Evolutionary conservation across 139 green algal species (phyloP), one percentile per base, ranked within the genome.

Genomic region (Zygnema circumcarinatum): DNA sequence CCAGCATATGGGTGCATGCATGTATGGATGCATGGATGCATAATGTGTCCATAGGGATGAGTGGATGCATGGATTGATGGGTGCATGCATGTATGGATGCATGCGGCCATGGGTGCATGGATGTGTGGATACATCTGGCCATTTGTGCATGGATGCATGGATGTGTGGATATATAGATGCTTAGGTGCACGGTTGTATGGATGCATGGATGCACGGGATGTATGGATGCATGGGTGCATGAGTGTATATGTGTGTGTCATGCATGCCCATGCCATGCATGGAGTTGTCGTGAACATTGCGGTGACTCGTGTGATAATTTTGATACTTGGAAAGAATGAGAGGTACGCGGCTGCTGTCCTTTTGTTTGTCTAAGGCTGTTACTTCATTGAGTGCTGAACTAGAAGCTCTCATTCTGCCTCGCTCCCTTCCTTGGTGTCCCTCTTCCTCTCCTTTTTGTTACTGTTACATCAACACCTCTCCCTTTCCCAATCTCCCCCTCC

Each of bases 131-230:
- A 0, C 0, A 1, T 20, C n/a, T 32, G 1, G 35, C 11, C 32
- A 25, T 39, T 31, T 81, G n/a, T 39, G 31, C 39, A 38, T 2
- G 1, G 21, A n/a, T 72, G 74, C 25, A 7, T 25, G 32, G 36
- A 80, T 3, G 74, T 42, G 25, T 81, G 74, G 16, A 25, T 39
- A 76, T 81, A n/a, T n/a, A n/a, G n/a, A n/a, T n/a, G n/a, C n/a
- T n/a, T n/a, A n/a, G n/a, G n/a, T n/a, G n/a, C n/a, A n/a, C n/a
- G n/a, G n/a, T n/a, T n/a, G 31, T 81, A 40, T 32, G 32, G 32
- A 16, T 81, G 25, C n/a, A 38, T 32, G 74, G 32, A 38, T 74
- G 74, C 36, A 40, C 20, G n/a, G n/a, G n/a, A 40, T 72, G 74
- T 69, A 22, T 81, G 74, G 39, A 81, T n/a, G 32, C 31, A 7